Base-by-base conservation (phyloP, 2,329 filamentous ascomycete genomes). In the Cucurbitaria berberidis region DNA sequence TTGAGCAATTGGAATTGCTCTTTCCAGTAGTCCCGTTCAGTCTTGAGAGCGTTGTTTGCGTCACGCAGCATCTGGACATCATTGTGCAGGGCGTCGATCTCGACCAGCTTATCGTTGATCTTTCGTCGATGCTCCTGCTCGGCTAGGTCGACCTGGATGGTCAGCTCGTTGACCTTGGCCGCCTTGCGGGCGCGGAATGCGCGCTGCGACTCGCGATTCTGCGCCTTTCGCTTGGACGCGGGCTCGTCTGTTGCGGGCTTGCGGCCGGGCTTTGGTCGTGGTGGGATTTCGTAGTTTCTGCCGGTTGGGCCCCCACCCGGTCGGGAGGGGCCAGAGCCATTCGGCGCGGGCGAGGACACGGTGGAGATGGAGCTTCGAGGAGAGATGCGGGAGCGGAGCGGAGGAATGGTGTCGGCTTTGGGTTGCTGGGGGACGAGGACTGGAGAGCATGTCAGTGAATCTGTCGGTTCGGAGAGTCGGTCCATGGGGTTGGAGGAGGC, bases 231-330 rank as follows among this genome's bases (percentile, higher is more conserved):
- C 79, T 96, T 96, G 38, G 92, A 96, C 1, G 90, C 90, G 13
- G 93, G 92, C 46, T 93, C 96, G 71, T 97, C 93, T 30, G 91
- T 96, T 41, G 91, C 91, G 3, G 93, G 93, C 81, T 98, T 98
- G 64, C 93, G 87, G 43, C 93, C 93, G 19, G 95, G 93, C 81
- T 77, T 79, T 7, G 79, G 78, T 21, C 79, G 74, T 5, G 78
- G 68, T 29, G 76, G 78, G 19, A 81, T 67, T 3, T 61, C 64
- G 62, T 76, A 71, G 38, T 44, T 67, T 21, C 56, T 64, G 57
- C 72, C 74, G 52, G 76, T 73, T 30, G 78, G 78, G 49, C 71
- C 77, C 42, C 66, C 67, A 61, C 67, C 70, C 55, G 60, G 45
- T 19, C 64, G 66, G 51, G 68, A 72, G 64, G 69, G 63, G 54